Percentiles rank a stretch among this genome's conserved stretches.
phyloP scores from a whole-genome alignment of 73 alveolate species.

The Halteria grandinella region DNA sequence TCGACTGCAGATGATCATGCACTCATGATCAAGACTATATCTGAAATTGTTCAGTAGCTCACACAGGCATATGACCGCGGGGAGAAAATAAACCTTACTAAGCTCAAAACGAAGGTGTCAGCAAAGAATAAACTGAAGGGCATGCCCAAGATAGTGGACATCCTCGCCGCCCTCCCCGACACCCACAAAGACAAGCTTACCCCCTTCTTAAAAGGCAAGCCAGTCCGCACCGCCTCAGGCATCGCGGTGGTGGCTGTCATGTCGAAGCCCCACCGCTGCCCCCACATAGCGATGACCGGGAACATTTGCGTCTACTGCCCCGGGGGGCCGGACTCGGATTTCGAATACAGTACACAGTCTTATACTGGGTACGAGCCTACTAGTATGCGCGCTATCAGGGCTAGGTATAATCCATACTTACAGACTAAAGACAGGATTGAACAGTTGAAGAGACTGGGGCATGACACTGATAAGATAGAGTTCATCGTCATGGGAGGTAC shows the following conservation, averaged over 20 bases:
- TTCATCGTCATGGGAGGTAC: conserved; percentile 99
- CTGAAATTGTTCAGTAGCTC: conserved; percentile 87
- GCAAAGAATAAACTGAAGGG: conserved; percentile 85
- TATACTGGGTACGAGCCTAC: conserved; percentile 99
- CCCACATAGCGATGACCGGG: conserved; percentile 98
- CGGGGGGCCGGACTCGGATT: conserved; percentile 99
- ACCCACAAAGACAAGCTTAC: conserved; percentile 89
- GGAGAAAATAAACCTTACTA: conserved; percentile 82
- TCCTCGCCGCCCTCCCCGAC: conserved; percentile 95
- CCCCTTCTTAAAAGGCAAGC: conserved; percentile 95
- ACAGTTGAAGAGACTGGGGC: conserved; percentile 96
- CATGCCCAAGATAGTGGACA: conserved; percentile 97
- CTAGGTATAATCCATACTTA: conserved; percentile 95
- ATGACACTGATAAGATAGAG: conserved; percentile 98
- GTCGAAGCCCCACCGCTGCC: conserved; percentile 99
- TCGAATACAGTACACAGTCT: conserved; percentile 96
- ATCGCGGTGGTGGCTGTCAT: conserved; percentile 99
- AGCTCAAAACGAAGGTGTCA: conserved; percentile 85
- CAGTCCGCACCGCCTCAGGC: conserved; percentile 98
- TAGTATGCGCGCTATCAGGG: conserved; percentile 99
- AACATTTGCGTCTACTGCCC: conserved; percentile 98
- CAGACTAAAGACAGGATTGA: conserved; percentile 97
- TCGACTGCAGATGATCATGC: conserved; percentile 76
- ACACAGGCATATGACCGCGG: conserved; percentile 84
- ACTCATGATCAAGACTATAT: conserved; percentile 85